A percentile compares a stretch with the other conserved stretches of the same genome.
phyloP scores from a whole-genome alignment of 495 filamentous ascomycete genomes.

The Daldinia concentrica region DNA sequence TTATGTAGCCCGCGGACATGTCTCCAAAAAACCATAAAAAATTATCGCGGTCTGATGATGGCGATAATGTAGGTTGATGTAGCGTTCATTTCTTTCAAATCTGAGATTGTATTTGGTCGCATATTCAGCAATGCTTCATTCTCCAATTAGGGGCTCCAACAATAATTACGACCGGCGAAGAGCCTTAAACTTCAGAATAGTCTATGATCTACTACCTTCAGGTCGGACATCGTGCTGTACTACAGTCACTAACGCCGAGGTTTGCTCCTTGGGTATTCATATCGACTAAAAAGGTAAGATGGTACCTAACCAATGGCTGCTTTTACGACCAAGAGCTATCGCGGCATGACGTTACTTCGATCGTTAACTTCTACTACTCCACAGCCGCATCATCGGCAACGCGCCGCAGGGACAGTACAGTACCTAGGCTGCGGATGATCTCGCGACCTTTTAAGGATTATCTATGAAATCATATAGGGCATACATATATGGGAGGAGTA shows the following conservation, averaged over 20 bases:
- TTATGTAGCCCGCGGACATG: slow-evolving; percentile 8
- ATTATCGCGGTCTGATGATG: slow-evolving; percentile 15
- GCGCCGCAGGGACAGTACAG: slow-evolving; percentile 15
- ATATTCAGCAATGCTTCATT: slow-evolving; percentile 22
- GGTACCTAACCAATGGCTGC: slow-evolving; percentile 33
- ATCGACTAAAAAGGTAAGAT: slow-evolving; percentile 15
- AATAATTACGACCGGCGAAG: not conserved
- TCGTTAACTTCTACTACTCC: slow-evolving; percentile 32
- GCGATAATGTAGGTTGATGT: slow-evolving; percentile 14
- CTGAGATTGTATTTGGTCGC: slow-evolving; percentile 20
- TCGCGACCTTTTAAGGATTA: slow-evolving; percentile 27
- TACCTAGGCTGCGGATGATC: slow-evolving; percentile 25
- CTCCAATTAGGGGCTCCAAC: slow-evolving; percentile 16
- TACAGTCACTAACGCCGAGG: slow-evolving; percentile 30
- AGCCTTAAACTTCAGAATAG: not conserved
- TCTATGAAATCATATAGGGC: slow-evolving; percentile 36
- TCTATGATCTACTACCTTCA: slow-evolving; percentile 24
- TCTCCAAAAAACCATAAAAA: slow-evolving; percentile 23
- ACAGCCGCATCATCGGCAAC: slow-evolving; percentile 41
- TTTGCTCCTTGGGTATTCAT: slow-evolving; percentile 18
- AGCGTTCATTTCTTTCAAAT: slow-evolving; percentile 23
- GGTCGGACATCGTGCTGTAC: slow-evolving; percentile 23
- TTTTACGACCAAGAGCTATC: slow-evolving; percentile 23
- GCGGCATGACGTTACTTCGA: slow-evolving; percentile 43
- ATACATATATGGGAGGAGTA: slow-evolving; percentile 44